Evolutionary conservation across 2,329 filamentous ascomycete genomes (phyloP).

Genomic region (Apiospora pterosperma): DNA sequence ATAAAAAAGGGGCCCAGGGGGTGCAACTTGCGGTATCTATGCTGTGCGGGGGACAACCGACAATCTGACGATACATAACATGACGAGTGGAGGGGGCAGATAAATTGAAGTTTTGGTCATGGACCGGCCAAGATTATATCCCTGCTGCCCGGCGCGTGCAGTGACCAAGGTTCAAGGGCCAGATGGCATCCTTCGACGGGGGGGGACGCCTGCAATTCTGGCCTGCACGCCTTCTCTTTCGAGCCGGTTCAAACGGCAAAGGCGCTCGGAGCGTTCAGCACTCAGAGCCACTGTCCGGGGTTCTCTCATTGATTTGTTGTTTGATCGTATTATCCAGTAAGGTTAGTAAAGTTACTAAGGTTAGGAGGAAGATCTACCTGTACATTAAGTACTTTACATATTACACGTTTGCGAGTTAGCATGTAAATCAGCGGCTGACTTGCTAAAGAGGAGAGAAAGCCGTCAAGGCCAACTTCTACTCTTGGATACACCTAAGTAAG

Average conservation of each 20-base stretch:
- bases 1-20: not conserved
- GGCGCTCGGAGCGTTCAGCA: constrained; percentile 2
- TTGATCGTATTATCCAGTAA: not conserved
- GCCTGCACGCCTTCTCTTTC: not conserved
- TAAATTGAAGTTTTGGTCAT: not conserved
- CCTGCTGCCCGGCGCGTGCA: not conserved
- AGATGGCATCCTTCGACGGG: not conserved
- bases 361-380: too few species aligned
- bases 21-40: not conserved
- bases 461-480: not conserved
- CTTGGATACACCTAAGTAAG: too few species aligned
- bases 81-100: not conserved
- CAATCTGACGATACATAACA: not conserved
- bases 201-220: too few species aligned
- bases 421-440: not conserved
- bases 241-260: not conserved
- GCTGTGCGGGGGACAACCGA: not conserved
- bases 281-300: constrained; percentile 3
- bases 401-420: not conserved
- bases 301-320: not conserved
- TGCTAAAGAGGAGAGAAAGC: not conserved
- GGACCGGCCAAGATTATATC: not conserved
- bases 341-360: too few species aligned
- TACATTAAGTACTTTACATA: too few species aligned
- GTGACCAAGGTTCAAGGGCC: not conserved